Base-by-base conservation (phyloP, 1,139 yeast species). In the Hanseniaspora sp. region DNA sequence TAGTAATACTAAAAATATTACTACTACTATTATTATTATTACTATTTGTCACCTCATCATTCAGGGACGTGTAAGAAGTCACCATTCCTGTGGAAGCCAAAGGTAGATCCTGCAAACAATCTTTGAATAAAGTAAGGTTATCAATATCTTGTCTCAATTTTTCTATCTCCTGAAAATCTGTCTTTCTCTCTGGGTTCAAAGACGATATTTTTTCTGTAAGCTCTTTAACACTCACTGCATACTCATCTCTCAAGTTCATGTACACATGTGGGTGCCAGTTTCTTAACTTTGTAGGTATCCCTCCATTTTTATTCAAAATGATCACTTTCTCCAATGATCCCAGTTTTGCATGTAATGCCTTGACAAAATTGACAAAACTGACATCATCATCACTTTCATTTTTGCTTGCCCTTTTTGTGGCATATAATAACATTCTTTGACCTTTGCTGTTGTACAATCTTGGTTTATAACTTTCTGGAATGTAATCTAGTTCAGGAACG, bases 281-380 rank as follows among this genome's bases (percentile, higher is more conserved):
- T 58, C 97, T 73, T 64, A 88, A 96, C 37, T 81, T 73, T 0
- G 95, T 83, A 0, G 97, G 97, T 11, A 87, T 83, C 0, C 98
- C 98, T 1, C 98, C 98, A 13, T 77, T 66, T 0, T 82, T 79
- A 61, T 88, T 96, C 34, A 92, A 71, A 59, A 83, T 79, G 8
- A 92, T 79, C 34, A 92, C 69, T 60, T 92, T 92, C 59, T 92
- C 97, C 35, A 92, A 76, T 0, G 82, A 72, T 11, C 79, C 66
- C n/a, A 74, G 59, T 41, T 71, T 63, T 33, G 30, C 15, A 17
- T 29, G 23, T 5, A 48, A 30, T 11, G 41, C 23, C 11, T 56
- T 55, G 2, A 58, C 40, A 41, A 63, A 59, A 11, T 53, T 55
- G 7, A 55, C 15, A 4, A 54, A 18, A 4, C 18, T 8, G 11